These are phyloP conservation scores for Hyparrhenia diplandra DNA, from an alignment of 176 grass and related monocot species.

Conservation along the genomic window DNA sequence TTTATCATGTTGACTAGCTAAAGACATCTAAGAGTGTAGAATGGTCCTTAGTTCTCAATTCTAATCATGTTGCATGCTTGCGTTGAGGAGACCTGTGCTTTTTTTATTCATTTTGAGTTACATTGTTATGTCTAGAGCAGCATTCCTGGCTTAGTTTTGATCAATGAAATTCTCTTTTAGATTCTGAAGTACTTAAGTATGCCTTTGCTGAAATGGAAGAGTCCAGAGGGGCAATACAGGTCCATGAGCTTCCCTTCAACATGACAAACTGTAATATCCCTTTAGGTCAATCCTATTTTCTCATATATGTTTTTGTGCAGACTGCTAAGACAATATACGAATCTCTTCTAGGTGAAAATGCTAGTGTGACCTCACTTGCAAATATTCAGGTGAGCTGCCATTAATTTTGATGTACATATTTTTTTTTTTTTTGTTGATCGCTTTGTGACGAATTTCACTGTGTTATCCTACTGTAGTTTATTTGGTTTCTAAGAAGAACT, in stretches of 20 bases:
- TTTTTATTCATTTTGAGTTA: constrained; percentile 12
- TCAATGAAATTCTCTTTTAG: constrained; percentile 35
- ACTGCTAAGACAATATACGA: constrained; percentile 87
- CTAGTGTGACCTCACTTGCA: constrained; percentile 51
- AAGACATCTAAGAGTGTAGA: background rate
- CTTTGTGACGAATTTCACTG: constrained; percentile 18
- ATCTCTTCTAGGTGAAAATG: constrained; percentile 62
- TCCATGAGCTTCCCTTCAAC: constrained; percentile 20
- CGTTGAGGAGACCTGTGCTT: background rate
- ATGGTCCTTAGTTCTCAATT: background rate
- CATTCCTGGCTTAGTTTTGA: constrained; percentile 13
- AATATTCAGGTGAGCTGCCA: constrained; percentile 68
- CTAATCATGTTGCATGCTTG: constrained; percentile 1
- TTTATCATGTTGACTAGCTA: constrained; percentile 1
- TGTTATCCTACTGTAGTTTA: constrained; percentile 53
- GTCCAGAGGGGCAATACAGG: constrained; percentile 80
- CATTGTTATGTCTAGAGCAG: constrained; percentile 3
- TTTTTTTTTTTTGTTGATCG: background rate
- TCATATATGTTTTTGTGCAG: constrained; percentile 37
- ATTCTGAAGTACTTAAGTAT: constrained; percentile 91
- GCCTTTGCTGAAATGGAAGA: constrained; percentile 94
- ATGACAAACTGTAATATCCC: background rate
- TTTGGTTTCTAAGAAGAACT: constrained; percentile 93
- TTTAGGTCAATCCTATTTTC: constrained; percentile 16
- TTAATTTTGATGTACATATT: constrained; percentile 24